Base-by-base conservation (phyloP, 225 moss, liverwort and hornwort species). In the Polytrichum commune region DNA sequence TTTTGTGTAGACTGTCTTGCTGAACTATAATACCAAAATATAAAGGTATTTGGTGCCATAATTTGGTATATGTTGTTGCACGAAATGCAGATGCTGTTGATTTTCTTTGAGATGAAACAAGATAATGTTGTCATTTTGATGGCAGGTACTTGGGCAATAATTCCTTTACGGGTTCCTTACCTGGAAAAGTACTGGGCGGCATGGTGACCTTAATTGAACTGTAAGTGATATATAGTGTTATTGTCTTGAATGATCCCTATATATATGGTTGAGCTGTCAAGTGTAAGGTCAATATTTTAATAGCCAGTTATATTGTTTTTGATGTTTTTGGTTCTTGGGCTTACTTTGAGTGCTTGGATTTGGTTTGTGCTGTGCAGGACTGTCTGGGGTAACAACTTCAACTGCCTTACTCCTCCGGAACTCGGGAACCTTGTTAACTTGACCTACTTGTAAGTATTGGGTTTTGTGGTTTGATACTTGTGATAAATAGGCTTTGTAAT, bases 111-210 rank as follows among this genome's bases (percentile, higher is more conserved):
- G 9, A 35, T 46, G 46, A 46, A 46, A 4, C 46, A 46, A 46
- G 46, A 46, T 46, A 13, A 0, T 46, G 16, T 46, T 46, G 46
- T 13, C 64, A 4, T n/a, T 30, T 6, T 70, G 58, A 28, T 13
- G 69, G 29, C 79, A 86, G 85, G 67, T 86, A 79, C 60, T 75
- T 86, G 82, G 85, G 85, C 30, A 86, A 86, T 74, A 86, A 86
- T 38, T 86, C 85, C 25, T 86, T 86, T 64, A 70, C 77, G 29
- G 85, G 82, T 22, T 70, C 79, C 6, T 53, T 86, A 33, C 4
- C 35, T 19, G 85, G 85, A 7, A 63, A 7, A 38, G 29, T 74
- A 28, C 30, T 86, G 29, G 76, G 82, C 72, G 26, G 60, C 35
- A 0, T 86, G 60, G 29, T 75, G 26, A 70, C 60, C 24, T 68